Evolutionary conservation across 352 stramenopile species (phyloP), one percentile per base, ranked within the genome.

Genomic region (Pythium periplocum): DNA sequence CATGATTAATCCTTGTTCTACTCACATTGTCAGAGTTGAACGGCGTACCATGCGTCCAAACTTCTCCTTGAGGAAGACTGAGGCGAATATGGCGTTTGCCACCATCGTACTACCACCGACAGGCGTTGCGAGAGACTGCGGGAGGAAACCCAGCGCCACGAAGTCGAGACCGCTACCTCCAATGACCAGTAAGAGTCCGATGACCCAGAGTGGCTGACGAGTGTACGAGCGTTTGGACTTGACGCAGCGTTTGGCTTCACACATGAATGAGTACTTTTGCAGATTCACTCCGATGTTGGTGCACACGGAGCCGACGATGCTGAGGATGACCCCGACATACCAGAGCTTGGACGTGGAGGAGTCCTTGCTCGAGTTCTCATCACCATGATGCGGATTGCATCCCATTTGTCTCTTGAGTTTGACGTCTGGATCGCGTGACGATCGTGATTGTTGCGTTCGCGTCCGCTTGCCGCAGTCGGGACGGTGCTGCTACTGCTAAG

Each of bases 241-340:
- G 38, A 78, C 50, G 36, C 53, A 68, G 43, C 66, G 77, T 55
- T 86, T 89, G 46, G 76, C 69, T 57, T 94, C 85, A 40, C 71
- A 70, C 73, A 95, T 91, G 70, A 95, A 93, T 45, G 79, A 92
- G 58, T 89, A 93, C 57, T 95, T 95, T 69, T 95, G 83, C 53
- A 92, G 60, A 54, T 95, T 95, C 11, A 93, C 79, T 46, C 85
- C 85, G 55, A 95, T 79, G 66, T 95, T 93, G 62, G 78, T 90
- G 60, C 64, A 66, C 33, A 93, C 53, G 10, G 81, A 92, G 37
- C 73, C 78, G 36, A 87, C 50, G 68, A 93, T 77, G 53, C 56
- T 73, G 6, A 95, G 54, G 54, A 90, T 83, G 37, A 95, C 85
- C 48, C 85, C 85, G 34, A 91, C 64, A 37, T 85, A 91, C 80